Evolutionary conservation across 129 eudicot species (phyloP), one percentile per base, ranked within the genome.

Genomic region (Saussurea involucrata): DNA sequence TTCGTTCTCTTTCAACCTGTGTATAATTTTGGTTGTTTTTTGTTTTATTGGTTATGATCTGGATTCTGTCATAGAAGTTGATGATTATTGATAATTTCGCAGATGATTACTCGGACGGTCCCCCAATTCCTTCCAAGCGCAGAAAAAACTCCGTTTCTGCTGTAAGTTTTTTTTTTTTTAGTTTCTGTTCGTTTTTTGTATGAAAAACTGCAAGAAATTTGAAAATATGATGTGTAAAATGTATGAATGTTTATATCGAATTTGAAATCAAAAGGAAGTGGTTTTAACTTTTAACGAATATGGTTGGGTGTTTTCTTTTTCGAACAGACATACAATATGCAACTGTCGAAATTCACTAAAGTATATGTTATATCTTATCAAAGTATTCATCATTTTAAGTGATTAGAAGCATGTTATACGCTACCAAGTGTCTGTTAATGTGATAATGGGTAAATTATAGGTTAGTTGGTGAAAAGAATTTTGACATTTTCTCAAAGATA

Each of bases 31-130:
- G 24, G 17, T 7, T 71, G 8, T 24, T 29, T 63, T 57, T 29
- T 20, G 8, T 42, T 57, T 8, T 31, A 25, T 44, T 17, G 24
- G 68, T 80, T 80, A 53, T 66, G 60, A 66, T 49, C 7, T 68
- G 64, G 63, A 12, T 70, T 70, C 17, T 63, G 64, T 53, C 13
- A 61, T 32, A 2, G 6, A 53, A 68, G 32, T 28, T 66, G 64
- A 73, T 32, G 20, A 20, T 73, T 73, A 22, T 34, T 28, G 61
- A 25, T 74, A 18, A 71, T 63, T 80, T 20, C 8, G 20, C 63
- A 81, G 96, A 89, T 84, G 96, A 92, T 63, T 34, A 11, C 21
- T 40, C 73, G 63, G 91, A 86, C 66, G 82, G 70, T 24, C 78
- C 85, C 11, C 78, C 89, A 4, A 4, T 29, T 49, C 71, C 79